A percentile compares a stretch with the other conserved stretches of the same genome.
These are phyloP conservation scores for Fragaria nilgerrensis DNA, from an alignment of 306 rosid genomes.

Conservation along the genomic window DNA sequence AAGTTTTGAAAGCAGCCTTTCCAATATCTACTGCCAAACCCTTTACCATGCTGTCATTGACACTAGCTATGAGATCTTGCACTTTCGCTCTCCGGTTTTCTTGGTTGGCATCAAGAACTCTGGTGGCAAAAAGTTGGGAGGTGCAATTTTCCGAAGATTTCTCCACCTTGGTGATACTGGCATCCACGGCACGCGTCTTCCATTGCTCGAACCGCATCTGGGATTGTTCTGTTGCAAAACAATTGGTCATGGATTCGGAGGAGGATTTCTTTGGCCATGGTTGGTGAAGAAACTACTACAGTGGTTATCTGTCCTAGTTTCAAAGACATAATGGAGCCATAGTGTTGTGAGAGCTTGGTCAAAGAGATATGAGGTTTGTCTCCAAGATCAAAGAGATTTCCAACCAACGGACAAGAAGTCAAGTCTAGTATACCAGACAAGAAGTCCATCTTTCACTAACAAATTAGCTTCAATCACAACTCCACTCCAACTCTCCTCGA, in stretches of 20 bases:
- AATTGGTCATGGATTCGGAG: conserved; percentile 43
- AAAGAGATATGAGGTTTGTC: conserved; percentile 50
- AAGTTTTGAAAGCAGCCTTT: conserved; percentile 10
- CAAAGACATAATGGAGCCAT: conserved; percentile 50
- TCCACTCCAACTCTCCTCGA: not conserved
- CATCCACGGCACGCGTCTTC: conserved; percentile 38
- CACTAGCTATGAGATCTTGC: conserved; percentile 14
- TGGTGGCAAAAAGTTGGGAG: conserved; percentile 7
- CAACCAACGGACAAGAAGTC: conserved; percentile 43
- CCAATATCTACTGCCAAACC: conserved; percentile 25
- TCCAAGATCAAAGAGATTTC: conserved; percentile 55
- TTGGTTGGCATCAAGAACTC: conserved; percentile 29
- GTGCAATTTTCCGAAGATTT: conserved; percentile 19
- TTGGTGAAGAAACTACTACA: conserved; percentile 37
- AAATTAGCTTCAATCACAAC: not conserved
- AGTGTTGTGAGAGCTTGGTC: conserved; percentile 26
- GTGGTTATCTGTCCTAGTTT: conserved; percentile 43
- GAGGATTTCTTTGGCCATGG: conserved; percentile 42
- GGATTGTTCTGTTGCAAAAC: conserved; percentile 38
- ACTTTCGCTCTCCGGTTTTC: conserved; percentile 8
- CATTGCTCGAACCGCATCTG: conserved; percentile 20
- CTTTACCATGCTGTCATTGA: not conserved
- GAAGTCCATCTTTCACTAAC: not conserved
- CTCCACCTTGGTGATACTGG: conserved; percentile 40
- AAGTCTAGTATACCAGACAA: not conserved